Evolutionary conservation across 75 land plant genomes (phyloP), one percentile per base, ranked within the genome.

Genomic region (Pseudotsuga menziesii): DNA sequence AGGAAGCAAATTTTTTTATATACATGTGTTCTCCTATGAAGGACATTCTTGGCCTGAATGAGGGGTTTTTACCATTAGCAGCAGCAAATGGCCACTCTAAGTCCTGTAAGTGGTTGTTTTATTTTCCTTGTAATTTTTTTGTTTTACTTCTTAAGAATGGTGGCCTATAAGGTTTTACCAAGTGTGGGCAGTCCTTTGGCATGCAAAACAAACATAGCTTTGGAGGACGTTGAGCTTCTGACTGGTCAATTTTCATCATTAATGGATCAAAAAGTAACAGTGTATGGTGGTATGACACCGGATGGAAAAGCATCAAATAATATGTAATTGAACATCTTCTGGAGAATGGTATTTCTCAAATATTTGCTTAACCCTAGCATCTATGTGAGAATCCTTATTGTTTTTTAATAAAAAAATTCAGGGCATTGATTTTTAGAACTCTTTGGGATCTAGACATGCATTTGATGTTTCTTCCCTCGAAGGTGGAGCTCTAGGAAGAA

Each of bases 401-500:
- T 19, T 35, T 4, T 27, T 41, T 19, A 29, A 32, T 29, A 32
- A 64, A 16, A 14, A 41, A 41, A n/a, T 39, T n/a, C 13, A 69
- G 72, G 72, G 54, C 20, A 69, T 17, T 69, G 35, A 69, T 69
- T 9, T 36, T 36, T 48, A 48, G 0, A 36, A 41, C 3, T 32
- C 20, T 29, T 32, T 32, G 69, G 41, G 29, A 23, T 69, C 23
- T 83, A 92, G 94, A 74, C 78, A 77, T 41, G 78, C 80, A 6
- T 75, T 91, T 56, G 93, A 92, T 77, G 71, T 83, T 5, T 91
- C 88, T 19, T 81, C 82, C 12, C 79, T 89, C 29, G 77, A 81
- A 79, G 94, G 89, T 54, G 96, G 96, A 23, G 89, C 96, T 16
- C 96, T 91, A 13, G 87, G 91, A 11, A 79, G 88, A 56, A 93